Evolutionary conservation across 1,284 basidiomycete species (phyloP), one percentile per base, ranked within the genome.

Genomic region (Moniliella sp.): DNA sequence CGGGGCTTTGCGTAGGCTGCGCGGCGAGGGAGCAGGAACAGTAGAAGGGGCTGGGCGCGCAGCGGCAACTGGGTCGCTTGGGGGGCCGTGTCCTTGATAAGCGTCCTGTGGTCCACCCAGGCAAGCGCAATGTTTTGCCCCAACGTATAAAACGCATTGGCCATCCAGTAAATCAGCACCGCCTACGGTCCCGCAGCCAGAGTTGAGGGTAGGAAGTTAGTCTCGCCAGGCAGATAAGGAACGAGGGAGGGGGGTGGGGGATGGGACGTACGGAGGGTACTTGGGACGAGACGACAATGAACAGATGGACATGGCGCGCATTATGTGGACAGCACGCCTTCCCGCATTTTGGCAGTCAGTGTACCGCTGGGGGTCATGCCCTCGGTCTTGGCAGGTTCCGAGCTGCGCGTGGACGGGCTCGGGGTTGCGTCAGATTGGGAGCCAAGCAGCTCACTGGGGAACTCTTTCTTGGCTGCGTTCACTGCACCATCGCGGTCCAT

Each of bases 131-230:
- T n/a, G n/a, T 77, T 76, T 54, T 84, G 79, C 11, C 75, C 39
- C 14, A 86, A 63, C 21, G 80, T 80, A 52, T 78, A 78, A 12
- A 70, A 60, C 15, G 80, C 76, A 4, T 79, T 83, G 4, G 78
- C 73, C 2, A 77, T 65, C 81, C 81, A 86, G 54, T 81, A 84
- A 12, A 83, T 48, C 28, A 75, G 66, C 12, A 86, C 67, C 30
- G 75, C 71, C 78, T 83, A 34, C 5, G 32, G n/a, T 8, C 31
- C n/a, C 37, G 2, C 19, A 19, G 15, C 4, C 18, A 31, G 15
- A 7, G 18, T 5, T 5, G 16, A 13, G 18, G 23, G 11, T 5
- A 26, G 15, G 3, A n/a, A 26, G 13, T 5, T 9, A 8, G 11
- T 7, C 31, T 4, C 12, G 8, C 10, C 9, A 11, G 3, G 15